Evolutionary conservation across 2,329 filamentous ascomycete genomes (phyloP), one percentile per base, ranked within the genome.

Genomic region (Arthroderma uncinatum): DNA sequence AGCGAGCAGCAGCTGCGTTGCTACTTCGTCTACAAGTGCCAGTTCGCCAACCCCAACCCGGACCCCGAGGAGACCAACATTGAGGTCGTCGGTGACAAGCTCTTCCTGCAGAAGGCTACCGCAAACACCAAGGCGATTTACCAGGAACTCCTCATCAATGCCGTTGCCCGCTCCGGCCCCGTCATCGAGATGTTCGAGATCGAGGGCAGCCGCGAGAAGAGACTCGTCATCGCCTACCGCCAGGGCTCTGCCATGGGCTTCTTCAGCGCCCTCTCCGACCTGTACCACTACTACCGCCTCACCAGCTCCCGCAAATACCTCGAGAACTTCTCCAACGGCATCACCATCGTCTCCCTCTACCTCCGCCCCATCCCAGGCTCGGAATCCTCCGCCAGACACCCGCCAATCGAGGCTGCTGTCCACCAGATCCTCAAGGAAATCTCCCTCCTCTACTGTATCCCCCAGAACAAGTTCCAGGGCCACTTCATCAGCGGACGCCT

Each of bases 381-480:
- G 37, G 73, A 79, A 42, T 78, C 80, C 57, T 75, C 76, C 8
- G 70, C 74, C 60, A 79, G 78, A 62, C 77, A 81, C 69, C 91
- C 92, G 39, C 86, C 90, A 0, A 89, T 97, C 64, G 89, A 96
- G 67, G 86, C 92, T 64, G 93, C 92, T 2, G 95, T 98, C 63
- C 89, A 96, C 74, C 93, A 98, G 74, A 96, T 98, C 76, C 95
- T 93, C 77, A 97, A 97, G 80, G 93, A 98, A 73, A 86, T 95
- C 54, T 97, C 93, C 1, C 81, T 98, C 58, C 79, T 98, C 16
- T 98, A 97, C 82, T 98, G 93, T 72, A 87, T 98, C 64, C 93
- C 93, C 12, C 92, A 95, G 73, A 98, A 95, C 79, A 93, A 91
- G 74, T 89, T 98, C 71, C 92, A 96, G 74, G 78, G 80, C 58